phyloP scores from a whole-genome alignment of 1,284 basidiomycete species.

The Naganishia sp. region DNA sequence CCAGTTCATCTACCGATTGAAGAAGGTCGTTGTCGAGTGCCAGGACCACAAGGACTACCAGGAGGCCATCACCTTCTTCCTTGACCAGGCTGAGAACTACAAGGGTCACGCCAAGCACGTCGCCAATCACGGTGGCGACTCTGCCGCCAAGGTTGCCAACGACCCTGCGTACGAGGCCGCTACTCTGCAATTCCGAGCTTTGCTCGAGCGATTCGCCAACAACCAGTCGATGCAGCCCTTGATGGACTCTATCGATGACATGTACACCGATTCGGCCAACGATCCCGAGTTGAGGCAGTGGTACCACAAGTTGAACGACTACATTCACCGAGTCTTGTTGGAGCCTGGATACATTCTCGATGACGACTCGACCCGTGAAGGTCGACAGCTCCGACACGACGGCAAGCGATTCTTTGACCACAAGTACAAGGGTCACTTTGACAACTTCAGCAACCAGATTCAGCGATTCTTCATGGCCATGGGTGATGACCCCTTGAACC shows the following conservation, averaged over 20 bases:
- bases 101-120: slow-evolving; percentile 63
- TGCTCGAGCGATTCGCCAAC: slow-evolving; percentile 91
- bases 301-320: slow-evolving; percentile 70
- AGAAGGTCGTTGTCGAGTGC: slow-evolving; percentile 82
- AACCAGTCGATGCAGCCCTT: slow-evolving; percentile 65
- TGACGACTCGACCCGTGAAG: slow-evolving; percentile 68
- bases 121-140: slow-evolving; percentile 49
- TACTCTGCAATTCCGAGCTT: slow-evolving; percentile 67
- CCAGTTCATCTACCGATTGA: slow-evolving; percentile 50
- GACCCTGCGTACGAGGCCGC: slow-evolving; percentile 65
- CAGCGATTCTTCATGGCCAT: slow-evolving; percentile 78
- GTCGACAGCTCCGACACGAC: slow-evolving; percentile 63
- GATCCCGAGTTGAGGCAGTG: slow-evolving; percentile 77
- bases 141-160: slow-evolving; percentile 55
- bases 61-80: slow-evolving; percentile 73
- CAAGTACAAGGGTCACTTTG: slow-evolving; percentile 83
- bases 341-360: slow-evolving; percentile 87
- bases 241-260: slow-evolving; percentile 68
- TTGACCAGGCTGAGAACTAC: slow-evolving; percentile 74
- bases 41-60: slow-evolving; percentile 92
- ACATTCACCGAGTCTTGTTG: slow-evolving; percentile 71
- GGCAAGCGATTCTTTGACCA: slow-evolving; percentile 78
- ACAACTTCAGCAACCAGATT: slow-evolving; percentile 71
- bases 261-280: slow-evolving; percentile 73
- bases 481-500: slow-evolving; percentile 80